These are phyloP conservation scores for Colletotrichum tanaceti DNA, from an alignment of 2,329 filamentous ascomycete genomes.

Conservation along the genomic window DNA sequence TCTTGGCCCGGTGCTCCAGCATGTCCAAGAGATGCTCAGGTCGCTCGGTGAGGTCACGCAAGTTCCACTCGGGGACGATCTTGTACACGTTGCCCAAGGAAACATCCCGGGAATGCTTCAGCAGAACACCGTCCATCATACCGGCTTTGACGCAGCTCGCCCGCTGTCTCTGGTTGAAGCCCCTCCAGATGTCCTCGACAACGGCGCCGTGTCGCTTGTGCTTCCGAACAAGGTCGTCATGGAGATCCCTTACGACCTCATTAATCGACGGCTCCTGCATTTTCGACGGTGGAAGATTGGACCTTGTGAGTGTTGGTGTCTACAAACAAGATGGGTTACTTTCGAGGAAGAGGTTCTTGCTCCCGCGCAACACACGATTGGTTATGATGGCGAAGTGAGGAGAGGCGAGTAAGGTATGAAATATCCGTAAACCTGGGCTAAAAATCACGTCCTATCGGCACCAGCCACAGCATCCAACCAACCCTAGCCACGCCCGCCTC, in stretches of 20 bases:
- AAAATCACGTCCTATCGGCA: background rate
- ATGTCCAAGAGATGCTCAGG: slow-evolving; percentile 54
- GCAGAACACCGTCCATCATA: slow-evolving; percentile 48
- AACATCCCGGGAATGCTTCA: slow-evolving; percentile 50
- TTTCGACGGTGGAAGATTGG: background rate
- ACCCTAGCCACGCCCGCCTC: too few species aligned
- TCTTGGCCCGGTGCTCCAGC: slow-evolving; percentile 53
- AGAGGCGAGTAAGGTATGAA: background rate
- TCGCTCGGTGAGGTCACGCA: slow-evolving; percentile 52
- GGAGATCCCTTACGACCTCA: slow-evolving; percentile 46
- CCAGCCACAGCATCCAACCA: background rate
- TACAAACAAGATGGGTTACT: too few species aligned
- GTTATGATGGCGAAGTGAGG: background rate
- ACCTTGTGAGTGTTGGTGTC: background rate
- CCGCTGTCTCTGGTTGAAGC: slow-evolving; percentile 50
- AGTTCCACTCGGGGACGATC: slow-evolving; percentile 58
- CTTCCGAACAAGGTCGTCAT: slow-evolving; percentile 54
- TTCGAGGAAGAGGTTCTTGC: background rate
- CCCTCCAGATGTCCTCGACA: slow-evolving; percentile 55
- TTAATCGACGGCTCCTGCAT: background rate
- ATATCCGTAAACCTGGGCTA: background rate
- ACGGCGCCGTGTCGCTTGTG: slow-evolving; percentile 51
- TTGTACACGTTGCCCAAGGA: slow-evolving; percentile 53
- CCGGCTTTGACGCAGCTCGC: slow-evolving; percentile 51
- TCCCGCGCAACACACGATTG: too few species aligned